A percentile compares a stretch with the other conserved stretches of the same genome.
phyloP scores from a whole-genome alignment of 495 filamentous ascomycete species.

The Aspergillus saccharolyticus region DNA sequence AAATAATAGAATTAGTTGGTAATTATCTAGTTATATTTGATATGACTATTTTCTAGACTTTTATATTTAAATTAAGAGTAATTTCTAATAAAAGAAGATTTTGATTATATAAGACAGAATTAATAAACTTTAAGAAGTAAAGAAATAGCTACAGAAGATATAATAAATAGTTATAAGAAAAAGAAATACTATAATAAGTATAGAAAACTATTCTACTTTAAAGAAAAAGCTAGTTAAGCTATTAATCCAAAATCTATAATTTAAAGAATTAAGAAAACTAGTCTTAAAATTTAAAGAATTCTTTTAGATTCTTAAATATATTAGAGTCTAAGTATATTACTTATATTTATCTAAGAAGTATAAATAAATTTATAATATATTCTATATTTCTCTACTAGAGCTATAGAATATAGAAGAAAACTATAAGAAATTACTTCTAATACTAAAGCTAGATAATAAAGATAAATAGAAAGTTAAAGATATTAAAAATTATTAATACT shows the following conservation, averaged over 20 bases:
- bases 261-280: neutral
- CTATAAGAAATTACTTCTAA: neutral
- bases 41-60: no score
- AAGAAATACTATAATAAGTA: no score
- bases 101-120: neutral
- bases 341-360: no score
- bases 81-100: neutral
- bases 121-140: neutral
- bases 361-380: neutral
- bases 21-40: no score
- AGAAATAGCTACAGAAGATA: neutral
- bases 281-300: neutral
- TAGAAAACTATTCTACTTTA: neutral
- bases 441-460: neutral
- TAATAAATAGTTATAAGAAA: neutral
- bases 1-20: no score
- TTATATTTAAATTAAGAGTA: no score
- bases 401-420: neutral
- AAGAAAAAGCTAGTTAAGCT: neutral
- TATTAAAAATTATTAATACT: neutral
- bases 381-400: neutral
- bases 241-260: neutral
- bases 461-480: no score
- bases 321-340: no score
- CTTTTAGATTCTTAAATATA: neutral